Conservation (phyloP, 176 grass and related monocot species). For the Musa acuminata region DNA sequence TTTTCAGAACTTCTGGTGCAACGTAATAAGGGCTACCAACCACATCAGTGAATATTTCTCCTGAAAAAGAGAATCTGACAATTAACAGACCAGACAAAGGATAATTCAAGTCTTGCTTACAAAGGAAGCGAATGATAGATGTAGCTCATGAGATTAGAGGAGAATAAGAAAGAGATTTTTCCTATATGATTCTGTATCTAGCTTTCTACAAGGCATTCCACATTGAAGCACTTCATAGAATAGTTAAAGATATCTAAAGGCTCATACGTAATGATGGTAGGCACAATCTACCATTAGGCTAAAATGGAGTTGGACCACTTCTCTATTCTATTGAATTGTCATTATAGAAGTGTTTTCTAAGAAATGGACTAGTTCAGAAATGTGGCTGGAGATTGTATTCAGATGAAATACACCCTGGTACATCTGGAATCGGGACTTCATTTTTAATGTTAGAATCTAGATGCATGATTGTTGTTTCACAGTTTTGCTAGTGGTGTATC, state of each 20-base stretch:
- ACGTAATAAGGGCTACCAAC: constrained; percentile 19
- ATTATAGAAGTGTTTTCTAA: neutral
- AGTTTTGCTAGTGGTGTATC: neutral
- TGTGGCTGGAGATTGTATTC: neutral
- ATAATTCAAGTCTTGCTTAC: neutral
- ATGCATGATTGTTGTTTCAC: neutral
- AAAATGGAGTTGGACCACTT: neutral
- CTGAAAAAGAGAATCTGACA: neutral
- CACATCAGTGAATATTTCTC: constrained; percentile 16
- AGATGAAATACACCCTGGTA: neutral
- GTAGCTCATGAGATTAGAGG: neutral
- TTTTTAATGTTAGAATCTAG: neutral
- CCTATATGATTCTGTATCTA: too few species aligned
- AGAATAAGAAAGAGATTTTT: neutral
- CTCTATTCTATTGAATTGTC: neutral
- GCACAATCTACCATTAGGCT: neutral
- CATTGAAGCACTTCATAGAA: neutral
- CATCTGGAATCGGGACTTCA: neutral
- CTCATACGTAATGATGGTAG: neutral
- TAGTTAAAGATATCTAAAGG: neutral
- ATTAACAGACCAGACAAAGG: neutral
- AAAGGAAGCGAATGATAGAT: neutral
- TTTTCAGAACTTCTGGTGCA: constrained; percentile 14
- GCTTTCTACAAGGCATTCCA: neutral
- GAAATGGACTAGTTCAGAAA: neutral